Percentiles rank a stretch among this genome's conserved stretches.
Conservation (phyloP, 2,329 filamentous ascomycete genomes). For the Botrytis sinoallii region DNA sequence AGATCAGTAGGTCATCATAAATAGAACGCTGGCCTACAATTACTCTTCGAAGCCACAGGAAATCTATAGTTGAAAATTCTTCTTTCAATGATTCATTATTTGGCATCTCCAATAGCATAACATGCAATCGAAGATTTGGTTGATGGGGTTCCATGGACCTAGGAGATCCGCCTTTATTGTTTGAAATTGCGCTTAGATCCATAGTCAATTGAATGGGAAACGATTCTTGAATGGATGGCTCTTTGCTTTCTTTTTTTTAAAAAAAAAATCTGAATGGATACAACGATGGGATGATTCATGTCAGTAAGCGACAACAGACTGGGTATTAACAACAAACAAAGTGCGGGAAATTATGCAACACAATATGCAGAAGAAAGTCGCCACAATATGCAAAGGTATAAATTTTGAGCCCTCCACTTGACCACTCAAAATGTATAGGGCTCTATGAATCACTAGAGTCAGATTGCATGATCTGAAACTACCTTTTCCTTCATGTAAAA, state of each 20-base stretch:
- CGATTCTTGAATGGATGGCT: neutral
- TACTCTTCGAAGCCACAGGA: conserved; percentile 1
- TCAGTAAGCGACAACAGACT: neutral
- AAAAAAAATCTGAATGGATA: neutral
- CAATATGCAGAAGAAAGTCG: neutral
- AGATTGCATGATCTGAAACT: neutral
- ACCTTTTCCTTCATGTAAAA: neutral
- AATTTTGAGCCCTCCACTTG: neutral
- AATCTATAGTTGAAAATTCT: neutral
- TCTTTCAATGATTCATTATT: neutral
- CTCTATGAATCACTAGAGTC: neutral
- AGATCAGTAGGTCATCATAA: neutral
- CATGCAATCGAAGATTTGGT: neutral
- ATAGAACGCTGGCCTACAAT: neutral
- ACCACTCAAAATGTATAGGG: neutral
- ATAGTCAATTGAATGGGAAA: neutral
- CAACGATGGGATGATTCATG: neutral
- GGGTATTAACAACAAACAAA: neutral
- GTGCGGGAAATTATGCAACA: neutral
- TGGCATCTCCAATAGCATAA: conserved; percentile 2
- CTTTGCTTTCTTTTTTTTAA: neutral
- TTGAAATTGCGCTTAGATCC: neutral
- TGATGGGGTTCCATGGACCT: neutral
- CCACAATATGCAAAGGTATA: neutral
- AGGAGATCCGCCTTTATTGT: neutral